These are phyloP conservation scores for Polytolypa hystricis DNA, from an alignment of 2,329 filamentous ascomycete genomes.

Conservation along the genomic window DNA sequence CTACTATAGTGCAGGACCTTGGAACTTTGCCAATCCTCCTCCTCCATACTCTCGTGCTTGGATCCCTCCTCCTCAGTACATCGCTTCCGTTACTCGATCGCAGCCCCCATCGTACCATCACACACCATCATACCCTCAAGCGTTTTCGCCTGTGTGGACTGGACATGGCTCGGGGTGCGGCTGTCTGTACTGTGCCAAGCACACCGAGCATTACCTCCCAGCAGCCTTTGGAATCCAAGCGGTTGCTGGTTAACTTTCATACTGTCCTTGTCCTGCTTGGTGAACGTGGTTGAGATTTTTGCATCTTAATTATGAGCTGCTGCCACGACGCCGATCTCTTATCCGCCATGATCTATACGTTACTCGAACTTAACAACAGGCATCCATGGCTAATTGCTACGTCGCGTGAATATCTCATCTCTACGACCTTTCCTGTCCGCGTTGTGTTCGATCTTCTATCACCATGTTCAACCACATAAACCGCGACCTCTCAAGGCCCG, in stretches of 20 bases:
- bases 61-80: slow-evolving; percentile 26
- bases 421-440: too few species aligned
- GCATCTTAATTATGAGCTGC: too few species aligned
- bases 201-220: slow-evolving; percentile 40
- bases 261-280: too few species aligned
- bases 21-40: slow-evolving; percentile 32
- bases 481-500: too few species aligned
- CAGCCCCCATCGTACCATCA: slow-evolving; percentile 38
- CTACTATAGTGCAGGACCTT: slow-evolving; percentile 34
- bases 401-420: too few species aligned
- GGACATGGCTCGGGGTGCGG: slow-evolving; percentile 37
- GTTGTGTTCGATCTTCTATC: too few species aligned
- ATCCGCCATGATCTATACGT: too few species aligned
- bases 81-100: slow-evolving; percentile 29
- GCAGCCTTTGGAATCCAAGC: slow-evolving; percentile 37
- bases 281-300: too few species aligned
- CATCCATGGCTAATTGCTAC: too few species aligned
- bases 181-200: slow-evolving; percentile 38
- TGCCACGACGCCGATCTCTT: too few species aligned
- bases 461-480: too few species aligned
- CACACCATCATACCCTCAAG: slow-evolving; percentile 37
- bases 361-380: too few species aligned
- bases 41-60: slow-evolving; percentile 32
- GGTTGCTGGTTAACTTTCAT: slow-evolving; percentile 31
- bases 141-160: slow-evolving; percentile 38